Conservation (phyloP, 768 basidiomycete species). For the Amanita brunnescens region DNA sequence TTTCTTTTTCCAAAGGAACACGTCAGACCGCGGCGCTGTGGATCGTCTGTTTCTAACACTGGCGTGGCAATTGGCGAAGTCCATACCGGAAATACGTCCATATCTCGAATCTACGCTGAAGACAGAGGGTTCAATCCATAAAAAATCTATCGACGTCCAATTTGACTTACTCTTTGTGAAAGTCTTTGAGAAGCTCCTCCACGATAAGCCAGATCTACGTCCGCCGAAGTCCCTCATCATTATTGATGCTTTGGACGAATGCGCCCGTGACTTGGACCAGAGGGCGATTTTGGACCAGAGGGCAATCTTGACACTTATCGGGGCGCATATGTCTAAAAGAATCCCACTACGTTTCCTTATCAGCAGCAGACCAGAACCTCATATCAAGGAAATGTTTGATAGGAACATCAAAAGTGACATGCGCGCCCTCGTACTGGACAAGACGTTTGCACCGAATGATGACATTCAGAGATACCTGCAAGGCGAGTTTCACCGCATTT, state of each 20-base stretch:
- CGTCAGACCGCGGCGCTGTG: background rate
- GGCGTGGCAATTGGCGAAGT: too few relatives aligned
- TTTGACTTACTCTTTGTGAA: background rate
- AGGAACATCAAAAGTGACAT: background rate
- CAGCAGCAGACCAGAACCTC: too few relatives aligned
- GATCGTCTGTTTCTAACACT: too few relatives aligned
- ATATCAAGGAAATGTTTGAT: background rate
- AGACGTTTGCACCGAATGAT: background rate
- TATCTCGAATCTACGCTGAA: background rate
- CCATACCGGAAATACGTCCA: too few relatives aligned
- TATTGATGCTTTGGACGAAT: too few relatives aligned
- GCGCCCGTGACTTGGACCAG: background rate
- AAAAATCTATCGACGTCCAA: background rate
- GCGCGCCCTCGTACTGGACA: background rate
- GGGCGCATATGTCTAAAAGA: background rate
- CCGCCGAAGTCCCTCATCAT: background rate
- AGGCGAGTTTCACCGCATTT: background rate
- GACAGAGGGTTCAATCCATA: background rate
- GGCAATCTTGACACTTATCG: background rate
- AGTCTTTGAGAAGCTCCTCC: background rate
- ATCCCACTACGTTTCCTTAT: too few relatives aligned
- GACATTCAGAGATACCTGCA: too few relatives aligned
- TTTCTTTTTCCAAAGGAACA: background rate
- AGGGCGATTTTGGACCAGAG: too few relatives aligned
- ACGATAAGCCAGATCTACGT: background rate